Conservation (phyloP, 345 rosid species). For the Xanthoceras sorbifolium region DNA sequence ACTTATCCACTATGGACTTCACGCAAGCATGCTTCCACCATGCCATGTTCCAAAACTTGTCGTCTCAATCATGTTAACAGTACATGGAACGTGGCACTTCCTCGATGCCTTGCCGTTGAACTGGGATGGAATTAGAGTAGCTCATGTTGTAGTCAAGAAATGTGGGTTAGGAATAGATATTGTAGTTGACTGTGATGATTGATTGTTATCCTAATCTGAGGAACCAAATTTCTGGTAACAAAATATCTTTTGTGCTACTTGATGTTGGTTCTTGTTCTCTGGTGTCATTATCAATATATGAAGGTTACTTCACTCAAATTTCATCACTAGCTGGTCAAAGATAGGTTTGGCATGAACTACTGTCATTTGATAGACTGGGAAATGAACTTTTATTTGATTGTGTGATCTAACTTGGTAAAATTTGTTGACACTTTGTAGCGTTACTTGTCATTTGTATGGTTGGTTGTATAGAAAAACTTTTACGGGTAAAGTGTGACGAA, state of each 20-base stretch:
- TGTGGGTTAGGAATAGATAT: conserved; percentile 1
- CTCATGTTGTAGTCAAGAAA: not conserved
- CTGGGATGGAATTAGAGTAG: not conserved
- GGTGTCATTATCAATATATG: not conserved
- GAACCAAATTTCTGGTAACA: not conserved
- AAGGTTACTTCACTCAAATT: not conserved
- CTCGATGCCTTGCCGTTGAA: not conserved
- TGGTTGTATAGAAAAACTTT: not conserved
- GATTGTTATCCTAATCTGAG: not conserved
- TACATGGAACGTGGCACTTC: not conserved
- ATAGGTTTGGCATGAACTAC: not conserved
- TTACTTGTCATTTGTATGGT: not conserved
- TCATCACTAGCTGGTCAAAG: not conserved
- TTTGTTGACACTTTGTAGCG: no score
- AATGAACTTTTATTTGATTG: not conserved
- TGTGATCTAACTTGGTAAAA: not conserved
- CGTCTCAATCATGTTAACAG: no score
- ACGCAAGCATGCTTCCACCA: no score
- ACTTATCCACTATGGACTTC: not conserved
- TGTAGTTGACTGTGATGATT: not conserved
- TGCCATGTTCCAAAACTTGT: no score
- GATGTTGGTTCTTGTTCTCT: not conserved
- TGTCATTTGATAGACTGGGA: no score
- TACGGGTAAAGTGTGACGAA: not conserved
- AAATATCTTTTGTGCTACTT: not conserved